These are phyloP conservation scores for Phanerodontia chrysosporium DNA, from an alignment of 768 basidiomycete genomes.

Conservation along the genomic window DNA sequence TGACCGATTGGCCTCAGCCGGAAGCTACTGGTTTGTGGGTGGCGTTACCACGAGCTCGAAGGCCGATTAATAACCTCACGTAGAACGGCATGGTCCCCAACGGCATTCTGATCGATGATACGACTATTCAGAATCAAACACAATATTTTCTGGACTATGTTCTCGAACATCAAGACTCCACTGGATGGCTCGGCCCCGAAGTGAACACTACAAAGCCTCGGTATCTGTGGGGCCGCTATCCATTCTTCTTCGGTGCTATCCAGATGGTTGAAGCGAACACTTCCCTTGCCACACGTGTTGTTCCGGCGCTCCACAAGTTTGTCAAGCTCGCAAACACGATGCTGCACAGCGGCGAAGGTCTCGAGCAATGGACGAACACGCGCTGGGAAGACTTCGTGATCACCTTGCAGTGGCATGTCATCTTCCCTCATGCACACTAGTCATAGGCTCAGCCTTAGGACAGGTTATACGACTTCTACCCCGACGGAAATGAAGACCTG, in stretches of 20 bases:
- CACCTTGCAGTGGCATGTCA: slow-evolving; percentile 41
- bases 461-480: slow-evolving; percentile 54
- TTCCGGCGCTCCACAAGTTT: slow-evolving; percentile 49
- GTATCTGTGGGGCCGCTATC: slow-evolving; percentile 55
- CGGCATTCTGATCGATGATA: slow-evolving; percentile 41
- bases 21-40: slow-evolving; percentile 57
- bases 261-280: slow-evolving; percentile 50
- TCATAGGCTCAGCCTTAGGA: no score
- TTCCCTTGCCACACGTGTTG: slow-evolving; percentile 39
- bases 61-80: not conserved
- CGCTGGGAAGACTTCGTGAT: slow-evolving; percentile 61
- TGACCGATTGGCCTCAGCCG: slow-evolving; percentile 29
- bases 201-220: slow-evolving; percentile 49
- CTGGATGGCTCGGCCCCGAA: slow-evolving; percentile 56
- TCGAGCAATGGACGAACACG: slow-evolving; percentile 50
- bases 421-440: not conserved
- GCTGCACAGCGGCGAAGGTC: slow-evolving; percentile 47
- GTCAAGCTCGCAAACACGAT: slow-evolving; percentile 49
- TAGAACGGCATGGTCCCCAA: slow-evolving; percentile 54
- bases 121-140: slow-evolving; percentile 43
- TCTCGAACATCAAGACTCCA: slow-evolving; percentile 45
- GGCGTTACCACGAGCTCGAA: not conserved
- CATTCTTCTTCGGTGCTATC: slow-evolving; percentile 55
- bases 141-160: slow-evolving; percentile 48
- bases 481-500: slow-evolving; percentile 43